These are phyloP conservation scores for Haberlea rhodopensis DNA, from an alignment of 257 asterid species.

Conservation along the genomic window DNA sequence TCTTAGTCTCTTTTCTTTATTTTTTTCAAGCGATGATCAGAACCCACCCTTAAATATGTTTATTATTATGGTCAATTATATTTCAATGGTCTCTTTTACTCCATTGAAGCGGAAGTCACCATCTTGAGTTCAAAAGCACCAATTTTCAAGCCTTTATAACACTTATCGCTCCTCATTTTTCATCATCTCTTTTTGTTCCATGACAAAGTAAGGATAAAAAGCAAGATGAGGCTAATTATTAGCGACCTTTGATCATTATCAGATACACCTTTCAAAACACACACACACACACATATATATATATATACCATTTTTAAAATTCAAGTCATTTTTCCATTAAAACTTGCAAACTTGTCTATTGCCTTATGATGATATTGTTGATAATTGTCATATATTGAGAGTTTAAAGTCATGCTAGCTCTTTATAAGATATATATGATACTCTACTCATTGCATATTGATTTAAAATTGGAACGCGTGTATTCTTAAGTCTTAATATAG, in stretches of 20 bases:
- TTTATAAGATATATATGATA: too few species aligned
- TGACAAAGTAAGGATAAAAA: conserved; percentile 60
- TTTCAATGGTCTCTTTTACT: background rate
- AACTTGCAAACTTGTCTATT: too few species aligned
- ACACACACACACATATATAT: background rate
- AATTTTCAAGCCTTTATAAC: conserved; percentile 40
- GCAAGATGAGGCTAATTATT: conserved; percentile 49
- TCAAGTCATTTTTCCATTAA: too few species aligned
- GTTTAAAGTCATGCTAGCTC: too few species aligned
- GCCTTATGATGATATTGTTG: too few species aligned
- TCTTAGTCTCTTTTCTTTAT: conserved; percentile 20
- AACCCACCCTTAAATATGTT: conserved; percentile 9
- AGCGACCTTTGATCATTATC: background rate
- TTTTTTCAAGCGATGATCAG: conserved; percentile 31
- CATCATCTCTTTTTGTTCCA: conserved; percentile 50
- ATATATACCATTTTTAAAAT: too few species aligned
- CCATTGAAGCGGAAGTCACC: conserved; percentile 34
- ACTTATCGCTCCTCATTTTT: conserved; percentile 42
- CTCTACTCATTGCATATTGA: too few species aligned
- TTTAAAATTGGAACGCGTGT: too few species aligned
- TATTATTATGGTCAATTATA: too few species aligned
- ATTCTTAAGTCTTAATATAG: too few species aligned
- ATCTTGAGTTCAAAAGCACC: conserved; percentile 49
- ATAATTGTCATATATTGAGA: too few species aligned
- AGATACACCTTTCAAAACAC: too few species aligned